Conservation (phyloP, 495 filamentous ascomycete genomes). For the Penicillium arizonense region DNA sequence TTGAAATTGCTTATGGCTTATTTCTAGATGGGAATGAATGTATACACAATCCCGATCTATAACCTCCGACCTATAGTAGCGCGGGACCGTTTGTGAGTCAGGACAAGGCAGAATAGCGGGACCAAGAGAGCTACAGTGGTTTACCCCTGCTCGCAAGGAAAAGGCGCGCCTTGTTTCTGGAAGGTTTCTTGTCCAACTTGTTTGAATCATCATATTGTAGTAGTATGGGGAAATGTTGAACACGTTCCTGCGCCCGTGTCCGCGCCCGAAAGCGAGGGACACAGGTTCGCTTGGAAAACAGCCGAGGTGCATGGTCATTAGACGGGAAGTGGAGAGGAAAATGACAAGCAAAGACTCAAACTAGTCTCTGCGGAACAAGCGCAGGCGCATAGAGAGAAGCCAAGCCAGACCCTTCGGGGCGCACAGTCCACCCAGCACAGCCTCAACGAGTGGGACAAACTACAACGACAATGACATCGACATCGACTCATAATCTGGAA, state of each 20-base stretch:
- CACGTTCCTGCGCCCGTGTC: neutral
- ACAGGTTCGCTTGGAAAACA: neutral
- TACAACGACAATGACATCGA: neutral
- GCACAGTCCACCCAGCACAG: slow-evolving; percentile 8
- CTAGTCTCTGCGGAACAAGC: slow-evolving; percentile 1
- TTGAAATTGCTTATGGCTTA: too few species aligned
- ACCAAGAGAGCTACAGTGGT: too few species aligned
- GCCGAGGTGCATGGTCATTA: neutral
- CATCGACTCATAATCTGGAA: too few species aligned
- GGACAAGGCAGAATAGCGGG: slow-evolving; percentile 5
- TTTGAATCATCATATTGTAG: too few species aligned
- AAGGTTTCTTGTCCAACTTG: too few species aligned
- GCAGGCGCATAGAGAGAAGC: neutral
- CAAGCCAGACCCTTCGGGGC: slow-evolving; percentile 3
- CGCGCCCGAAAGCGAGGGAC: slow-evolving; percentile 3
- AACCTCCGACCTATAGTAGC: too few species aligned
- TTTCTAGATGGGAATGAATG: too few species aligned
- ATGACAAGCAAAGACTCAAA: neutral
- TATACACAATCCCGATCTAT: too few species aligned
- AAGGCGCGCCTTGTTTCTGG: too few species aligned
- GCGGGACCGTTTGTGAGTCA: neutral
- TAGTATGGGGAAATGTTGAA: neutral
- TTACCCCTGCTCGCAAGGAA: too few species aligned
- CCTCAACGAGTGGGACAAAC: neutral
- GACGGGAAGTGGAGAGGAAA: neutral